phyloP scores from a whole-genome alignment of 768 basidiomycete genomes.

The Tricholoma sp. region DNA sequence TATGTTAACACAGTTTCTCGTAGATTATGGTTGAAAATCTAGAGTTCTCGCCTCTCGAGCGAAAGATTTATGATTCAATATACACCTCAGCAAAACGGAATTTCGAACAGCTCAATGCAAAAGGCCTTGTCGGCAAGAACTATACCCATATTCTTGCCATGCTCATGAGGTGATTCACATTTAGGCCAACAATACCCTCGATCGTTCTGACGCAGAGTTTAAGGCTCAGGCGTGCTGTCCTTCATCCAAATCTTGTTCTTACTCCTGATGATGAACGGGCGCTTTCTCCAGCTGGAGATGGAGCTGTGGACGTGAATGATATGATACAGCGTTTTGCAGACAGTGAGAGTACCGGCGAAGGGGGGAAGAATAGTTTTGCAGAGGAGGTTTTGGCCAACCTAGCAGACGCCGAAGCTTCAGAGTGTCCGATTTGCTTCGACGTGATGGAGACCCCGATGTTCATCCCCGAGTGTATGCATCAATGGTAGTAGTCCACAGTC shows the following conservation, averaged over 20 bases:
- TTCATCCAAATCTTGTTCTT: constrained; percentile 84
- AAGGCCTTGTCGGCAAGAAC: constrained; percentile 74
- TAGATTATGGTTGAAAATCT: constrained; percentile 68
- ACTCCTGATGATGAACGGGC: constrained; percentile 40
- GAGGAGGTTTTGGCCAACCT: constrained; percentile 63
- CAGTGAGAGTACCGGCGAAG: constrained; percentile 27
- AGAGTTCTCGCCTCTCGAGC: constrained; percentile 76
- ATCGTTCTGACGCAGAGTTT: not conserved
- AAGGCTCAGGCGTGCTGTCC: constrained; percentile 70
- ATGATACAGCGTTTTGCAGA: constrained; percentile 51
- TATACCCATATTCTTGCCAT: constrained; percentile 89
- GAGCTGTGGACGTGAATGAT: constrained; percentile 48
- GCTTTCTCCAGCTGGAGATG: constrained; percentile 33
- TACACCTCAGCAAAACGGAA: constrained; percentile 73
- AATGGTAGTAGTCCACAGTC: constrained; percentile 44
- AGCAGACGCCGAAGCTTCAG: constrained; percentile 46
- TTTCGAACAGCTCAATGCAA: constrained; percentile 75
- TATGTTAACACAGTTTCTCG: constrained; percentile 1
- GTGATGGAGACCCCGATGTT: constrained; percentile 66
- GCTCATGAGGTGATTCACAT: constrained; percentile 75
- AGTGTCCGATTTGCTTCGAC: constrained; percentile 83
- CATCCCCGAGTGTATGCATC: constrained; percentile 73
- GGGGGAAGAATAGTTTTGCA: constrained; percentile 43
- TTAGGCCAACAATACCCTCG: not conserved
- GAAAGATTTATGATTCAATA: constrained; percentile 85